Evolutionary conservation across 1,139 yeast genomes (phyloP).

Genomic region (Lodderomyces metapsilosis): DNA sequence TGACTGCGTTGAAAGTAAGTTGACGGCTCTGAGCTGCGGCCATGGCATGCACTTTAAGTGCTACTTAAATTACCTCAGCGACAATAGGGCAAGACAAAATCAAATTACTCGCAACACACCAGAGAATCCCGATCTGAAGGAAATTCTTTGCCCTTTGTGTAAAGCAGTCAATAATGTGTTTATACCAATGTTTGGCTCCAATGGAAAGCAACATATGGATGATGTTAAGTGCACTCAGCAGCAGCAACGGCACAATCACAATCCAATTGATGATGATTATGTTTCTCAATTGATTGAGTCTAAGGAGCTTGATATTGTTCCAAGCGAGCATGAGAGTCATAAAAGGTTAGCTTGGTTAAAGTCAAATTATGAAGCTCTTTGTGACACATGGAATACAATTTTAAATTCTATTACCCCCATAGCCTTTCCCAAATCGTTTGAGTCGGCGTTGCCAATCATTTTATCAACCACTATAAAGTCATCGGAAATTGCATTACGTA

Average conservation of each 20-base stretch:
- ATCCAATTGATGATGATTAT: not conserved
- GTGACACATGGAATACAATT: not conserved
- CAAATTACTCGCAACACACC: constrained; percentile 85
- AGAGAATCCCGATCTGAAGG: constrained; percentile 66
- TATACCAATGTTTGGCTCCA: constrained; percentile 63
- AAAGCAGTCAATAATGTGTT: constrained; percentile 83
- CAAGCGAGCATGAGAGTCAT: too few species aligned
- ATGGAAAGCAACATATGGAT: not conserved
- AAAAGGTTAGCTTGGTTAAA: not conserved
- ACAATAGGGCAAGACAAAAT: constrained; percentile 53
- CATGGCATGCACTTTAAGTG: constrained; percentile 92
- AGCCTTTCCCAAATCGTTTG: constrained; percentile 40
- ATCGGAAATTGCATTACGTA: constrained; percentile 67
- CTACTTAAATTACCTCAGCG: constrained; percentile 59
- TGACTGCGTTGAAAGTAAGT: constrained; percentile 40
- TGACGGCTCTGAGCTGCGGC: constrained; percentile 81
- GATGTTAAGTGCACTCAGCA: not conserved
- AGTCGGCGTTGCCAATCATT: constrained; percentile 35
- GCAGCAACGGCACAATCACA: not conserved
- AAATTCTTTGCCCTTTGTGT: constrained; percentile 88
- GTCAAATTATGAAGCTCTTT: not conserved
- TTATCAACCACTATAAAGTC: constrained; percentile 60
- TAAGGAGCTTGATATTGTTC: too few species aligned
- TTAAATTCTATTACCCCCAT: constrained; percentile 27
- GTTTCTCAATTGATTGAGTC: not conserved